Percentiles rank a stretch among this genome's conserved stretches.
Conservation (phyloP, 768 basidiomycete genomes). For the Antrodiella citrinella region DNA sequence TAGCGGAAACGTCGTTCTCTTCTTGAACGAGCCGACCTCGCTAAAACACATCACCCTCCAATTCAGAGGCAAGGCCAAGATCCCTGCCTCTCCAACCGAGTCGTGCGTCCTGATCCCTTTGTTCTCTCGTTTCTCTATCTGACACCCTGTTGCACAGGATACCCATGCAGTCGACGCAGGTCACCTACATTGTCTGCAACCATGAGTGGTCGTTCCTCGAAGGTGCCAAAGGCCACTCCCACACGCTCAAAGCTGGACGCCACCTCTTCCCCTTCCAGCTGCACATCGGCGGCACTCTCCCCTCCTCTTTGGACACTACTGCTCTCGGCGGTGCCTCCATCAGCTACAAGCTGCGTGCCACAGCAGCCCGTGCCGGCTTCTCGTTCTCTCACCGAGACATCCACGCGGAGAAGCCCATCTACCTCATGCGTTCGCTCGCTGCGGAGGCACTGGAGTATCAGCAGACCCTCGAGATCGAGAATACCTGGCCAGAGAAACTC, state of each 20-base stretch:
- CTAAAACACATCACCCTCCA: constrained; percentile 80
- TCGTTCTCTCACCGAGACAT: constrained; percentile 46
- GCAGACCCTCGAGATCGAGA: constrained; percentile 91
- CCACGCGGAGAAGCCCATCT: constrained; percentile 50
- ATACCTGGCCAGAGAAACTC: constrained; percentile 95
- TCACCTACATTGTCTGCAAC: constrained; percentile 59
- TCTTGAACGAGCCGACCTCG: constrained; percentile 74
- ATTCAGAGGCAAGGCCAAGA: constrained; percentile 74
- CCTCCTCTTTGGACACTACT: constrained; percentile 60
- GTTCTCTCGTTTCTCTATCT: constrained; percentile 6
- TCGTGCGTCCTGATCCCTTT: constrained; percentile 37
- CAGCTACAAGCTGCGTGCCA: constrained; percentile 84
- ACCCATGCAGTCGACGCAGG: constrained; percentile 34
- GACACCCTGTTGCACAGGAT: constrained; percentile 10
- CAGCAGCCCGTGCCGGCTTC: constrained; percentile 71
- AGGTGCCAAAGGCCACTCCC: constrained; percentile 66
- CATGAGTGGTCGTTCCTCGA: constrained; percentile 94
- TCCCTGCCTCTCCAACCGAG: constrained; percentile 52
- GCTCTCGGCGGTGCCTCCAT: constrained; percentile 56
- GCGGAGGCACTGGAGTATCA: constrained; percentile 89
- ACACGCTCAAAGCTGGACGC: constrained; percentile 92
- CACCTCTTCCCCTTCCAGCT: constrained; percentile 92
- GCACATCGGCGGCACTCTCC: constrained; percentile 76
- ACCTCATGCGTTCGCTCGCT: constrained; percentile 65
- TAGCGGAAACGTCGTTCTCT: constrained; percentile 73